Base-by-base conservation (phyloP, 2,329 filamentous ascomycete genomes). In the Aureobasidium melanogenum region DNA sequence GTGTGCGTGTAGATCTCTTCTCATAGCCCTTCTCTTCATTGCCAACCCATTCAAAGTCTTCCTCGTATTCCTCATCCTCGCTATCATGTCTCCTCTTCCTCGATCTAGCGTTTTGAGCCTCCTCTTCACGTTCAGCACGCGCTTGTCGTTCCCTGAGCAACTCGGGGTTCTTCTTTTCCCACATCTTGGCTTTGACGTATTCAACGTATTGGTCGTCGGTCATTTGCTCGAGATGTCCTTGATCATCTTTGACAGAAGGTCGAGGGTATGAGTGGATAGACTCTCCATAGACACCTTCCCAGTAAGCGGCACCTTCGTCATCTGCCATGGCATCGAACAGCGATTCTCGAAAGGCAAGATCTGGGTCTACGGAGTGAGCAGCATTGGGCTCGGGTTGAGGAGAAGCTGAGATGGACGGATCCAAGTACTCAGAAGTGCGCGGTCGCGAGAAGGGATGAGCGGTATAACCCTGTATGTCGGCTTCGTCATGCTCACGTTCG, bases 291-390 rank as follows among this genome's bases (percentile, higher is more conserved):
- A 99, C 89, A 17, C 85, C 84, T 73, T 97, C 88, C 94, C 94
- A 99, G 77, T 94, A 99, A 8, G 86, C 84, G 1, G 94, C 94
- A 50, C 93, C 94, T 75, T 99, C 94, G 71, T 97, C 93, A 74
- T 99, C 94, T 39, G 91, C 93, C 74, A 99, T 87, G 34, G 94
- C 94, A 73, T 99, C 94, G 76, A 97, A 97, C 5, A 99, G 85
- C 0, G 91, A 96, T 73, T 96, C 90, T 32, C 90, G 87, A 73
- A 99, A 99, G 0, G 93, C 91, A 0, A 82, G 79, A 43, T 91
- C 86, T 0, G 89, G 81, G 66, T 88, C 84, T 17, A 89, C 77
- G 0, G 63, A 56, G 15, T 60, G 65, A 8, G 67, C 55, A 22
- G 60, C 36, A 9, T 50, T 30, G 17, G 28, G 24, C 8, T 50